Base-by-base conservation (phyloP, 306 rosid genomes). In the Begonia masoniana region DNA sequence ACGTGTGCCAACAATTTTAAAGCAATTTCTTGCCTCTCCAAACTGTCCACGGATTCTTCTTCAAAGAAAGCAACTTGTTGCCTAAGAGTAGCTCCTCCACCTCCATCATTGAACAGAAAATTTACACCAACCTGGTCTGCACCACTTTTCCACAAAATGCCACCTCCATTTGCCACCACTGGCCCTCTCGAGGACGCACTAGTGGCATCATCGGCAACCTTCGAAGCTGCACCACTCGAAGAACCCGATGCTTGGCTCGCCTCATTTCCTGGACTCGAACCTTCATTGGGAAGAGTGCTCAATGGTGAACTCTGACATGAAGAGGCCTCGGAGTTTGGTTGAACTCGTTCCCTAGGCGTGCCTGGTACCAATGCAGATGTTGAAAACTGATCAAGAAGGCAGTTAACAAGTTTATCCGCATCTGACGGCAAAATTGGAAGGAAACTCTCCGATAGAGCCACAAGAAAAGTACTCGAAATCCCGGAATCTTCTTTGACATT, bases 21-120 rank as follows among this genome's bases (percentile, higher is more conserved):
- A 58, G 94, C 92, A 63, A 86, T 69, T 50, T 81, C 99, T 52
- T 85, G 96, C 74, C 82, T 86, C 79, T 86, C 99, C 85, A 91
- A 81, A 62, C 62, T 77, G 51, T 80, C 92, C 54, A 91, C 80
- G 14, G 88, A 60, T 76, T 91, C 99, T 56, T 91, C 96, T 82
- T 86, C 96, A n/a, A 91, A 91, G 12, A 64, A 69, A 54, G 81
- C 62, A 62, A 79, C 81, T 52, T 83, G 99, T 60, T 81, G 88
- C 63, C 78, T 75, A 66, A 76, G 68, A 59, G 78, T 63, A 14
- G 61, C 35, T 17, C 76, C 75, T 48, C 66, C 76, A 43, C 78
- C 82, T 9, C 82, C 86, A 14, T 85, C 96, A 64, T 69, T 74
- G 46, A 71, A 56, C 49, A 91, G 83, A 47, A 77, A 62, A 65